Base-by-base conservation (phyloP, 176 grass and related monocot species). In the Miscanthus lutarioriparius region DNA sequence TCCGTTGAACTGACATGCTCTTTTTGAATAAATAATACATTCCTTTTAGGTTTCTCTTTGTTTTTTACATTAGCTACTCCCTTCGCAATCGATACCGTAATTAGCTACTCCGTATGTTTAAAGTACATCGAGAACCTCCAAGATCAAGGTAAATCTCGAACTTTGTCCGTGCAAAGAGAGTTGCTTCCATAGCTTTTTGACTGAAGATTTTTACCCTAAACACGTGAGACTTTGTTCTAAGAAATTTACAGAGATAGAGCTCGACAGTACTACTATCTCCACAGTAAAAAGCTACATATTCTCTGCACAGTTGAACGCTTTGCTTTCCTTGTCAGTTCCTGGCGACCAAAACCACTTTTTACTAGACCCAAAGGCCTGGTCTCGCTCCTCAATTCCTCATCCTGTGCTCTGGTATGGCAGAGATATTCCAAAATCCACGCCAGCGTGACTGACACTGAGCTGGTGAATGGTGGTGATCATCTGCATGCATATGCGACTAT, bases 171-270 rank as follows among this genome's bases (percentile, higher is more conserved):
- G 44, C 56, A 59, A 77, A 73, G 53, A 43, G 75, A 45, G 77
- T 62, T 86, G 37, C 26, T 74, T 77, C 37, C 28, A 8, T 73
- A 23, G n/a, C 67, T 78, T 90, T 87, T 90, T 81, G 32, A 89
- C 51, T 20, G 71, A 77, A 76, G 30, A 73, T 53, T 89, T 85
- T 80, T 38, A 72, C 35, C 1, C 25, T 19, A 0, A 40, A 58
- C 84, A 79, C 62, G 80, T 59, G 74, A 76, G 51, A 11, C 44
- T 85, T 75, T 47, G 38, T 74, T 61, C 19, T 23, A 48, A 49
- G 17, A 25, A 88, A 75, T 22, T 69, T 14, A 72, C 14, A 54
- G 4, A 27, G 48, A 48, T 54, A 47, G 75, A 5, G 20, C 14
- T 67, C 20, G 19, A 47, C 59, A 82, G 22, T 49, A 62, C 30